Evolutionary conservation across 345 rosid species (phyloP).

Genomic region (Populus nigra): DNA sequence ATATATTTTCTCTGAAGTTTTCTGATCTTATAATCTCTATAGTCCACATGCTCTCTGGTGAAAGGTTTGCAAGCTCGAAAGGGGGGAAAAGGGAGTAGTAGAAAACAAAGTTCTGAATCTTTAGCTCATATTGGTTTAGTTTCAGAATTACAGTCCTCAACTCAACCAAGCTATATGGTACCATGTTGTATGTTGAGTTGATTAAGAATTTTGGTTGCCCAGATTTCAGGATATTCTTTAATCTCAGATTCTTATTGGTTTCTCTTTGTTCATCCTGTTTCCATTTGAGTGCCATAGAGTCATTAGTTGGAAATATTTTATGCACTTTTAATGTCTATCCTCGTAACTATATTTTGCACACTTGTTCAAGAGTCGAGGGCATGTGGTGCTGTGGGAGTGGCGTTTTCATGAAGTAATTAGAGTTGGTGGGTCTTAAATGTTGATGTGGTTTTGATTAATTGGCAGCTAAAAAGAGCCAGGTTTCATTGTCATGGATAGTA

Average conservation of each 20-base stretch:
- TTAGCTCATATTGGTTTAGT: background rate
- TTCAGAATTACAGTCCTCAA: background rate
- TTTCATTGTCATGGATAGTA: conserved; percentile 19
- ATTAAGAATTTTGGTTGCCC: background rate
- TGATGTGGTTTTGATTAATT: background rate
- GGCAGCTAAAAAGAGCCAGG: conserved; percentile 5
- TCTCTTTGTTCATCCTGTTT: background rate
- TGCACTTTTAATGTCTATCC: background rate
- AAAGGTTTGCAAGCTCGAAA: background rate
- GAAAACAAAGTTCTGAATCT: background rate
- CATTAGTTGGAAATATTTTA: background rate
- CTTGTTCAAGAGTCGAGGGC: background rate
- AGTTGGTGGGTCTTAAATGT: background rate
- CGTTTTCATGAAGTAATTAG: background rate
- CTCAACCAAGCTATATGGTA: background rate
- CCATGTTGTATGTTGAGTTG: background rate
- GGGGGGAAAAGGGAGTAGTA: background rate
- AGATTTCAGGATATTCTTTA: background rate
- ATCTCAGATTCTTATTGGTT: background rate
- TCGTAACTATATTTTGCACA: background rate
- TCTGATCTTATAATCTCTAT: background rate
- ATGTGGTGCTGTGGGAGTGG: background rate
- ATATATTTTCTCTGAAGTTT: background rate
- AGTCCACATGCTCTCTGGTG: background rate
- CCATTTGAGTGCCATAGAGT: background rate